Base-by-base conservation (phyloP, 2,329 filamentous ascomycete species). In the Colletotrichum limetticola region DNA sequence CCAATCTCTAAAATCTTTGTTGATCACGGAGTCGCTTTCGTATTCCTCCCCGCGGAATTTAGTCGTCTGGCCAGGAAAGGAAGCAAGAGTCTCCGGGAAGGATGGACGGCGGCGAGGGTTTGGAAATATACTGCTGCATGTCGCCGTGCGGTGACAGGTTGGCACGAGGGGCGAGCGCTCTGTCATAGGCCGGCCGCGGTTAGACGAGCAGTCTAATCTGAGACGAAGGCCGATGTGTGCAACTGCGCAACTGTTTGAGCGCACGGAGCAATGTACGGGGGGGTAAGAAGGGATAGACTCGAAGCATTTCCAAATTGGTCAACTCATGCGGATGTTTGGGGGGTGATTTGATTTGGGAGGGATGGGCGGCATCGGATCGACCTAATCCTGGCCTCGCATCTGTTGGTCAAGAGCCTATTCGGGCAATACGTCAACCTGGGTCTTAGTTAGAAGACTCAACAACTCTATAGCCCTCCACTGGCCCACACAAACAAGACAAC, bases 171-270 rank as follows among this genome's bases (percentile, higher is more conserved):
- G 32, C 70, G 70, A 70, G 70, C 70, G 66, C 66, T 70, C 66
- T 72, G 66, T 65, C 70, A 57, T 72, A n/a, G 66, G 60, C 66
- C 56, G 56, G 70, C 60, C 60, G 70, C 70, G 70, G 66, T 72
- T 65, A 66, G 70, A 72, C 60, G 49, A 66, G 70, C 61, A 70
- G 70, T 61, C 56, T 52, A 72, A 70, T 72, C 70, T 72, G 70
- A 72, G 70, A 72, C 70, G 70, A 70, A 61, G 59, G 57, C 70
- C 56, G 70, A 72, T 72, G 66, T 70, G 56, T 72, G 66, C 66
- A 70, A 70, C 70, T 64, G 66, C 66, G 60, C 60, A 72, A 72
- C 66, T 72, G 70, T 72, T 72, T 72, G 70, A 70, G 70, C 70
- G 70, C 70, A 72, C 70, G 56, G 70, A 72, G 66, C 70, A 60